Evolutionary conservation across 805 yeast genomes (phyloP), one percentile per base, ranked within the genome.

Genomic region (Saturnispora kantuleensis): DNA sequence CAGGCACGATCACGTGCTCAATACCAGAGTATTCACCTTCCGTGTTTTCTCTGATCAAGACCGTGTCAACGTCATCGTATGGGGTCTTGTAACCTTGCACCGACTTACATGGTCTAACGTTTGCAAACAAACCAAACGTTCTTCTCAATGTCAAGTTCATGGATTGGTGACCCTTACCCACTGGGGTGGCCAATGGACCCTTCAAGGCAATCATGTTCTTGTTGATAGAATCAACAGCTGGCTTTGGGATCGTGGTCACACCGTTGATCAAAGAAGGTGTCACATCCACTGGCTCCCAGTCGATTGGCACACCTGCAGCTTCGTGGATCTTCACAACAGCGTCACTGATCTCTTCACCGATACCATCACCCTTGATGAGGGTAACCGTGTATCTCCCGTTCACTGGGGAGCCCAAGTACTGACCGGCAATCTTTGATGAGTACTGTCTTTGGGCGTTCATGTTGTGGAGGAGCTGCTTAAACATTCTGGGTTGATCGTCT

Each of bases 11-110:
- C 52, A 87, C 84, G 74, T 93, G 98, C 76, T 93, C 98, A 58
- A 93, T 89, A 71, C 98, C 98, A 30, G 97, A 89, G 74, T 90
- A 90, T 72, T 90, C 98, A 75, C 98, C 98, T 70, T 93, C 97
- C 54, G 98, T 90, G 80, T 93, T 93, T 74, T 93, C 98, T 78
- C 98, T 88, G 67, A 93, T 89, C 59, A 93, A 74, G 32, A 90
- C 96, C 52, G 96, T 83, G 70, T 93, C 94, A 52, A 93, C 97
- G 65, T 84, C 76, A 49, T 76, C 72, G 69, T 84, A 84, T 41
- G 90, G 95, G 50, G 97, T 93, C 68, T 88, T 76, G 79, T 77
- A 89, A 62, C 98, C 98, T 51, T 77, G 84, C 55, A 93, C 78
- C 49, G 95, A 84, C 70, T 84, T 84, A 67, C 97, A 93, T 45